Evolutionary conservation across 139 green algal species (phyloP).

Genomic region (Pleodorina starrii): DNA sequence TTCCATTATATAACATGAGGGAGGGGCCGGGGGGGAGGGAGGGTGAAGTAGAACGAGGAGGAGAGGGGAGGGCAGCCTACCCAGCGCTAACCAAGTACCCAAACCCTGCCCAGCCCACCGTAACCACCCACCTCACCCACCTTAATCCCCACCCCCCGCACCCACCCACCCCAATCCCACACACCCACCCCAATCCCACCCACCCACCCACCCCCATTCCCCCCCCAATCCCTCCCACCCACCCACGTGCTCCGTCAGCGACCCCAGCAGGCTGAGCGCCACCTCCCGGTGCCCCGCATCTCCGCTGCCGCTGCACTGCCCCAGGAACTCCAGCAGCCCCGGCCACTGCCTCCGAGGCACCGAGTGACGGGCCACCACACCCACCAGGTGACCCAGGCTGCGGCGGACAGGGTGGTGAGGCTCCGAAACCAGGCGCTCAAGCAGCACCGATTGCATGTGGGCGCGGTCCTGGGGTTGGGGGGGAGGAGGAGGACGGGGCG

Average conservation of each 20-base stretch:
- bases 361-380: conserved; percentile 66
- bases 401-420: conserved; percentile 66
- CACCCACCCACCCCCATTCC: background rate
- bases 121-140: too few relatives aligned
- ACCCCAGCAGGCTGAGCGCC: conserved; percentile 75
- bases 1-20: too few relatives aligned
- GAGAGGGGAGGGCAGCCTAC: too few relatives aligned
- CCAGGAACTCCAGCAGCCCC: conserved; percentile 72
- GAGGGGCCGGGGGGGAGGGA: too few relatives aligned
- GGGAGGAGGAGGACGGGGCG: background rate
- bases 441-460: conserved; percentile 65
- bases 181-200: too few relatives aligned
- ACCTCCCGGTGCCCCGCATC: conserved; percentile 72
- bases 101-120: too few relatives aligned
- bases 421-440: conserved; percentile 71
- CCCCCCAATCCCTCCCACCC: conserved; percentile 1
- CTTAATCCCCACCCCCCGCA: too few relatives aligned
- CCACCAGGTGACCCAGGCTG: conserved; percentile 67
- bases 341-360: conserved; percentile 74
- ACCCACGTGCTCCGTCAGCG: conserved; percentile 75
- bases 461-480: conserved; percentile 16
- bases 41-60: too few relatives aligned
- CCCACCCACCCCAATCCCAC: too few relatives aligned
- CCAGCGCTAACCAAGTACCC: too few relatives aligned
- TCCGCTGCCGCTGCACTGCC: conserved; percentile 59